These are phyloP conservation scores for Talaromyces rugulosus DNA, from an alignment of 2,329 filamentous ascomycete species.

Conservation along the genomic window DNA sequence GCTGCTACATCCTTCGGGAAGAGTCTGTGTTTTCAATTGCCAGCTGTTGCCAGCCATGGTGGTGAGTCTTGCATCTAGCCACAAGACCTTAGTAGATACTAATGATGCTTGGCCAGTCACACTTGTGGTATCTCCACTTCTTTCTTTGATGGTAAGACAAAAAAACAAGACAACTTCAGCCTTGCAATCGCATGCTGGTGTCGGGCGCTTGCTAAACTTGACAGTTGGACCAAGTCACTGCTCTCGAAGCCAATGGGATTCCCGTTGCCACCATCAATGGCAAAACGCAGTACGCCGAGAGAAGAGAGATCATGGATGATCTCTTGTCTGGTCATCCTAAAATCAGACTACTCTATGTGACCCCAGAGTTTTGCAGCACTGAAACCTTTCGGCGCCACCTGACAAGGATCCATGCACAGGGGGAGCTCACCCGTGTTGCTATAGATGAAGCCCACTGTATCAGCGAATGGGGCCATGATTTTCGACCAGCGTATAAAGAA, in stretches of 20 bases:
- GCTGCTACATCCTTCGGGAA: slow-evolving; percentile 76
- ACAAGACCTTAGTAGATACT: background rate
- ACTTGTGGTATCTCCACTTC: slow-evolving; percentile 81
- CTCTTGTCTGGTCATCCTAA: slow-evolving; percentile 82
- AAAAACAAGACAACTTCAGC: background rate
- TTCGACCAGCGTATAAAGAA: slow-evolving; percentile 85
- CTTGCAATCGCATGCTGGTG: background rate
- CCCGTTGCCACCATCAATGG: slow-evolving; percentile 84
- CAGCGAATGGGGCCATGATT: slow-evolving; percentile 97
- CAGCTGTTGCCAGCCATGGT: slow-evolving; percentile 80
- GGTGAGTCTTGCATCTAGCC: slow-evolving; percentile 52
- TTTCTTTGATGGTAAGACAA: slow-evolving; percentile 73
- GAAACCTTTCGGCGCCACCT: slow-evolving; percentile 73
- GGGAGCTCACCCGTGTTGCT: slow-evolving; percentile 80
- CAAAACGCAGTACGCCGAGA: slow-evolving; percentile 64
- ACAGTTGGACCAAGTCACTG: slow-evolving; percentile 89
- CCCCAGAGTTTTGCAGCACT: slow-evolving; percentile 78
- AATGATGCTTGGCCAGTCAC: slow-evolving; percentile 57
- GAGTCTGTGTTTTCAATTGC: slow-evolving; percentile 87
- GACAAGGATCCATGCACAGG: slow-evolving; percentile 69
- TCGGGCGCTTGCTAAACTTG: background rate
- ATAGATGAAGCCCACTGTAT: slow-evolving; percentile 97
- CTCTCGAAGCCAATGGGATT: slow-evolving; percentile 69
- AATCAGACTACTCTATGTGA: slow-evolving; percentile 84
- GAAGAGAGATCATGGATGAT: slow-evolving; percentile 68